Evolutionary conservation across 352 stramenopile species (phyloP), one percentile per base, ranked within the genome.

Genomic region (Globisporangium irregulare): DNA sequence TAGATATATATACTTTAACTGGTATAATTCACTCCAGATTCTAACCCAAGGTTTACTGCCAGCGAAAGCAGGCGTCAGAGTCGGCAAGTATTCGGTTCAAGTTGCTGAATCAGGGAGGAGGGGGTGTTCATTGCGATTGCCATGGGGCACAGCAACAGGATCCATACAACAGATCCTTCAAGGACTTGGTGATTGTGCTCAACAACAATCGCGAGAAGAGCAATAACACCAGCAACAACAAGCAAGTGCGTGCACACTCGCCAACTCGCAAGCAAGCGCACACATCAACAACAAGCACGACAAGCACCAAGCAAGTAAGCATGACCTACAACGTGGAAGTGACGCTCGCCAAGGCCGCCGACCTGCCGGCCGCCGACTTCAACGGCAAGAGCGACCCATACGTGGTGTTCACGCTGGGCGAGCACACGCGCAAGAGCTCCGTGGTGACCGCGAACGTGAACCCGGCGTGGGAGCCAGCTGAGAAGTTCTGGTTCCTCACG

Each of bases 301-400:
- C 22, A 27, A 15, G 15, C 53, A 62, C 34, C 10, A 60, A 32
- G 5, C 43, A 32, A 62, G 24, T 41, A 58, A 55, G 6, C 36
- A 74, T 59, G 72, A 86, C 89, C 75, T 80, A 82, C 70, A 71
- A 80, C 25, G 82, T 93, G 15, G 71, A 90, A 73, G 82, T 93
- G 70, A 91, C 76, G 59, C 82, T 93, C 56, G 64, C 82, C 61
- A 90, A 90, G 66, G 84, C 81, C 18, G 78, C 78, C 56, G 84
- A 93, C 67, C 73, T 95, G 34, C 74, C 87, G 12, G 74, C 82
- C 14, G 85, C 84, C 69, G 87, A 95, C 80, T 88, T 86, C 43
- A 90, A 89, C 69, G 86, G 87, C 74, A 95, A 95, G 77, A 92
- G 82, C 66, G 87, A 95, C 70, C 87, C 87, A 64, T 93, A 95